Percentiles rank a stretch among this genome's conserved stretches.
Conservation (phyloP, 1,139 yeast species). For the Yamadazyma triangularis region DNA sequence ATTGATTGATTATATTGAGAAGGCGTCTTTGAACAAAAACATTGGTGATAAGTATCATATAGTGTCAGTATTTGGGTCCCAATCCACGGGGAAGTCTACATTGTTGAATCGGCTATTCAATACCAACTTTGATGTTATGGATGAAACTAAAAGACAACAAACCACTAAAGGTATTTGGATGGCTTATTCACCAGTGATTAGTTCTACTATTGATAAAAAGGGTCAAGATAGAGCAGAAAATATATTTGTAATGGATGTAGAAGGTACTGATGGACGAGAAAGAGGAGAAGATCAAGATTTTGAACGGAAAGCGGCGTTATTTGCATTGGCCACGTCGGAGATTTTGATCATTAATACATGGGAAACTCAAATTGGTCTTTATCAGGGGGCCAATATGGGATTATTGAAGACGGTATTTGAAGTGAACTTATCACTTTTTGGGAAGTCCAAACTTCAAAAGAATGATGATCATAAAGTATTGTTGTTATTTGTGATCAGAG, state of each 20-base stretch:
- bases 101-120: slow-evolving; percentile 79
- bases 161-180: slow-evolving; percentile 97
- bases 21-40: slow-evolving; percentile 20
- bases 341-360: slow-evolving; percentile 87
- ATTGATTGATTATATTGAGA: slow-evolving; percentile 35
- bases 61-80: slow-evolving; percentile 94
- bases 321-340: slow-evolving; percentile 91
- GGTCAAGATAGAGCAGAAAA: slow-evolving; percentile 24
- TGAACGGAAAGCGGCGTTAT: slow-evolving; percentile 92
- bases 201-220: slow-evolving; percentile 22
- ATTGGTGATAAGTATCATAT: slow-evolving; percentile 79
- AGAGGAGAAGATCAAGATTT: slow-evolving; percentile 98
- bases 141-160: slow-evolving; percentile 72
- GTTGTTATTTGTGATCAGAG: slow-evolving; percentile 84
- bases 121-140: slow-evolving; percentile 90
- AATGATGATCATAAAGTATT: slow-evolving; percentile 59
- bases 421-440: slow-evolving; percentile 83
- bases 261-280: slow-evolving; percentile 97
- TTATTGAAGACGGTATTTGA: slow-evolving; percentile 92
- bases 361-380: slow-evolving; percentile 96
- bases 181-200: slow-evolving; percentile 52
- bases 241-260: slow-evolving; percentile 90
- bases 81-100: slow-evolving; percentile 94
- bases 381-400: slow-evolving; percentile 98
- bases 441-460: slow-evolving; percentile 32